Base-by-base conservation (phyloP, 306 rosid species). In the Phaseolus lunatus region DNA sequence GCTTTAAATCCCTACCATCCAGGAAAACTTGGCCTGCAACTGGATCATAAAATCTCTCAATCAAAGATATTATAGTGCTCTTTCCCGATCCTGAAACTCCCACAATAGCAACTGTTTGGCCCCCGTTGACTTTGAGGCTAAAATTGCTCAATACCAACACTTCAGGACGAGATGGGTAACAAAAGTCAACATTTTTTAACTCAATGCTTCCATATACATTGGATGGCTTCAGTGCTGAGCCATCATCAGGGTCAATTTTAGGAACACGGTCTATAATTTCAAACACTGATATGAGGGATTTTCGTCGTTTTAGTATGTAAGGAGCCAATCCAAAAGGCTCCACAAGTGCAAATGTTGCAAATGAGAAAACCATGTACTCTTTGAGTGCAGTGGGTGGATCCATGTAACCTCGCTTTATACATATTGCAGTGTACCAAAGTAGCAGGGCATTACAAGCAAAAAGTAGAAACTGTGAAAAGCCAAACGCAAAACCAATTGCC, bases 241-340 rank as follows among this genome's bases (percentile, higher is more conserved):
- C 89, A 78, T 96, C 99, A 66, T 96, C 99, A 66, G 99, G 98
- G 31, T 96, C 99, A 75, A 96, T 96, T 85, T 92, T 92, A 22
- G 99, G 99, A 78, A 88, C 86, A 1, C 99, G 92, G n/a, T 96
- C 99, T 65, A 96, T 92, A 84, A 96, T 96, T 83, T 96, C 99
- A 86, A 96, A 96, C 70, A 96, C 99, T n/a, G 99, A 96, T 72
- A 90, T 83, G 79, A 96, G 97, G 66, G 99, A 96, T 70, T 96
- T 92, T 23, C 98, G 96, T n/a, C 99, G 89, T 81, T 96, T 96
- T 49, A 96, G 96, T 72, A 96, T 96, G 89, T 96, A 96, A 6
- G 99, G 99, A 86, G 99, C 99, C 90, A 96, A 78, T 18, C 99
- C 99, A 78, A 96, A 96, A 67, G 99, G 99, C 86, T 96, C 99